A percentile compares a stretch with the other conserved stretches of the same genome.
phyloP scores from a whole-genome alignment of 805 yeast species.

The Lipomyces chichibuensis region DNA sequence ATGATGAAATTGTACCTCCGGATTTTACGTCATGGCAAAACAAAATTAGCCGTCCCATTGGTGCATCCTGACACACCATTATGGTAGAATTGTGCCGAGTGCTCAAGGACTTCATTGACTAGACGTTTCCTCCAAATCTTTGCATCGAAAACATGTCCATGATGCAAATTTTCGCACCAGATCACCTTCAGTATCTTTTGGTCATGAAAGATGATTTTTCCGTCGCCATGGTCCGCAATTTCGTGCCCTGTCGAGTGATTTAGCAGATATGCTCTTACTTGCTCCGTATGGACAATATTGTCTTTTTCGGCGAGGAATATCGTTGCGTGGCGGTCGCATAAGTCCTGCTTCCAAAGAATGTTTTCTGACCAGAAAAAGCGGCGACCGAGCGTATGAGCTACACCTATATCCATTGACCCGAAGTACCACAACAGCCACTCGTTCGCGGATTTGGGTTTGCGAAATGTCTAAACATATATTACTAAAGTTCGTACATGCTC shows the following conservation, averaged over 20 bases:
- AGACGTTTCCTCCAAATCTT: conserved; percentile 1
- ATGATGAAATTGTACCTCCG: too few species aligned
- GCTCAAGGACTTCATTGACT: conserved; percentile 1
- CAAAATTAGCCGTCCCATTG: too few species aligned
- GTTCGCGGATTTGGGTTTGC: conserved; percentile 7
- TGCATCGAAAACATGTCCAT: conserved; percentile 5
- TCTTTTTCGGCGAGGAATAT: conserved; percentile 5
- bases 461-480: not conserved
- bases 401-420: conserved; percentile 5
- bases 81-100: conserved; percentile 1
- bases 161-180: conserved; percentile 3
- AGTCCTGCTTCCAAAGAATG: conserved; percentile 6
- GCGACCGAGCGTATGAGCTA: conserved; percentile 5
- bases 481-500: not conserved
- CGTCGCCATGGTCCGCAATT: not conserved
- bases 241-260: not conserved
- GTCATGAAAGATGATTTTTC: too few species aligned
- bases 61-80: too few species aligned
- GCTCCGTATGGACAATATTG: conserved; percentile 7
- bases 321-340: conserved; percentile 1
- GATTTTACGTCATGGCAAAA: too few species aligned
- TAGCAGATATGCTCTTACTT: not conserved
- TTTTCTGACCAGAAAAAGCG: conserved; percentile 11
- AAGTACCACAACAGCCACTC: conserved; percentile 9
- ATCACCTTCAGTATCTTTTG: not conserved